A percentile compares a stretch with the other conserved stretches of the same genome.
phyloP scores from a whole-genome alignment of 495 filamentous ascomycete genomes.

The Penicillium pulvis region DNA sequence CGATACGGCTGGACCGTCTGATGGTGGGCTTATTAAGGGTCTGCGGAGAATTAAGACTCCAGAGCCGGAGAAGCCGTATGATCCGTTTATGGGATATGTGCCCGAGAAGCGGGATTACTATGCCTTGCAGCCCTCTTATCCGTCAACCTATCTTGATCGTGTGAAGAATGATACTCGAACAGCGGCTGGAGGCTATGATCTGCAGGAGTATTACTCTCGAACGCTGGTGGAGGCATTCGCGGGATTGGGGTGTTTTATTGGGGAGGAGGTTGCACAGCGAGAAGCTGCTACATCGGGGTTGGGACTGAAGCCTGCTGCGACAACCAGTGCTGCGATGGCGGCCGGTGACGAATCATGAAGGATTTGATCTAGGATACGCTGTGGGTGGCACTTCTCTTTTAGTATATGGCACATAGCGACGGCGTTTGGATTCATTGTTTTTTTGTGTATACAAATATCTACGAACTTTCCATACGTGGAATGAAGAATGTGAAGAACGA shows the following conservation, averaged over 20 bases:
- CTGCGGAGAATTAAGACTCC: conserved; percentile 66
- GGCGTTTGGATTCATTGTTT: conserved; percentile 39
- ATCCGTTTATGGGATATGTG: conserved; percentile 78
- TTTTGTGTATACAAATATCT: neutral
- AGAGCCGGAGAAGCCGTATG: conserved; percentile 74
- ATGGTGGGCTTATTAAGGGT: conserved; percentile 65
- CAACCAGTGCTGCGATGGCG: conserved; percentile 37
- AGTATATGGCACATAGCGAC: conserved; percentile 48
- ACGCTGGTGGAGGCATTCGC: conserved; percentile 87
- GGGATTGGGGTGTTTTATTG: conserved; percentile 80
- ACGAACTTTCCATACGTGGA: neutral
- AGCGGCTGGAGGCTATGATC: conserved; percentile 79
- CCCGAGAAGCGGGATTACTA: conserved; percentile 70
- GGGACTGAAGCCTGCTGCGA: conserved; percentile 28
- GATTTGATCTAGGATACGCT: neutral
- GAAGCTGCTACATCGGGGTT: conserved; percentile 27
- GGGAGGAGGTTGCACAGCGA: conserved; percentile 66
- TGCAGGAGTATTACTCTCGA: conserved; percentile 76
- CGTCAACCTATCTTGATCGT: conserved; percentile 62
- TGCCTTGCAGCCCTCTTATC: conserved; percentile 65
- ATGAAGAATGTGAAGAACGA: neutral
- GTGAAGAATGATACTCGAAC: conserved; percentile 60
- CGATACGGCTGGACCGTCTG: conserved; percentile 29
- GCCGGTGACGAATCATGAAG: conserved; percentile 15
- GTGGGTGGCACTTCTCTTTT: neutral